Percentiles rank a stretch among this genome's conserved stretches.
These are phyloP conservation scores for Filobasidium floriforme DNA, from an alignment of 768 basidiomycete genomes.

Conservation along the genomic window DNA sequence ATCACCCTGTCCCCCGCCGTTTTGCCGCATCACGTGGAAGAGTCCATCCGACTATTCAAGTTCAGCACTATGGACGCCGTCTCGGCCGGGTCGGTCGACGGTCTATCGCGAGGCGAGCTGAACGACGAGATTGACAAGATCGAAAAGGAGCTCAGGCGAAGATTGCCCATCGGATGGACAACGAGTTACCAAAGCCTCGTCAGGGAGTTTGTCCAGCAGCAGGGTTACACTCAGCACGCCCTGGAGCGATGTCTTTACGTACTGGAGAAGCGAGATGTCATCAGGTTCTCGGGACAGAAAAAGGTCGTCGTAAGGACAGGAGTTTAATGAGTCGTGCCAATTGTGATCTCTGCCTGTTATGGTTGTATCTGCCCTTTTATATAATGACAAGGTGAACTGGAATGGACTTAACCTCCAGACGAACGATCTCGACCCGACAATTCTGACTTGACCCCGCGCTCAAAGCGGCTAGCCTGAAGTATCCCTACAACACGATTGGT, in stretches of 20 bases:
- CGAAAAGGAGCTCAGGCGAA: slow-evolving; percentile 72
- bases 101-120: slow-evolving; percentile 78
- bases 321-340: not conserved
- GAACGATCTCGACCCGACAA: too few relatives aligned
- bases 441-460: too few relatives aligned
- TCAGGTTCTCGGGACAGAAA: slow-evolving; percentile 72
- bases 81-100: slow-evolving; percentile 85
- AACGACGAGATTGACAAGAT: slow-evolving; percentile 89
- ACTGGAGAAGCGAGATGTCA: slow-evolving; percentile 89
- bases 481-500: too few relatives aligned
- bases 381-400: too few relatives aligned
- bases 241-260: slow-evolving; percentile 84
- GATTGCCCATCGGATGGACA: slow-evolving; percentile 89
- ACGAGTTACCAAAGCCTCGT: slow-evolving; percentile 91
- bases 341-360: too few relatives aligned
- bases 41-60: slow-evolving; percentile 95
- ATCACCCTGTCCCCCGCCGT: slow-evolving; percentile 80
- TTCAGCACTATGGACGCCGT: slow-evolving; percentile 99
- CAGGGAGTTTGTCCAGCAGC: slow-evolving; percentile 85
- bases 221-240: slow-evolving; percentile 82
- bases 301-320: slow-evolving; percentile 49
- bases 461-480: too few relatives aligned
- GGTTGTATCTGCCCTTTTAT: too few relatives aligned
- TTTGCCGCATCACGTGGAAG: slow-evolving; percentile 88
- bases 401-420: too few relatives aligned